Evolutionary conservation across 331 rosid genomes (phyloP).

Genomic region (Arachis monticola): DNA sequence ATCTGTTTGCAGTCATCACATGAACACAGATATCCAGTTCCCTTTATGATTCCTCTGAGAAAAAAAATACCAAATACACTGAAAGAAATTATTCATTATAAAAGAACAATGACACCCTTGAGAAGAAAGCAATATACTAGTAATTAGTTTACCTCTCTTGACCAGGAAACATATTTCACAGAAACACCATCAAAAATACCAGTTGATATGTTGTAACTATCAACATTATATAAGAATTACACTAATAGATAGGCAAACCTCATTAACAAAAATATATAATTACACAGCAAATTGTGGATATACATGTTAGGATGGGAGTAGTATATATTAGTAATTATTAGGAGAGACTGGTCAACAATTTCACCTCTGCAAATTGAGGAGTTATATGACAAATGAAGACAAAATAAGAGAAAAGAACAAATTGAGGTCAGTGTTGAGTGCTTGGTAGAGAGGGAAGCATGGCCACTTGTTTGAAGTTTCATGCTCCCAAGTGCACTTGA

Average conservation of each 20-base stretch:
- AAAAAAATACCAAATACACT: slow-evolving; percentile 27
- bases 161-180: slow-evolving; percentile 81
- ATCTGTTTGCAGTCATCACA: slow-evolving; percentile 60
- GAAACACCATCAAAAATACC: slow-evolving; percentile 86
- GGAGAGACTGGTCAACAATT: slow-evolving; percentile 41
- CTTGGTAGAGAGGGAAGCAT: slow-evolving; percentile 32
- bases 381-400: slow-evolving; percentile 28
- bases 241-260: too few relatives aligned
- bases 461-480: slow-evolving; percentile 44
- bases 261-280: neutral
- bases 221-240: too few relatives aligned
- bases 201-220: slow-evolving; percentile 48
- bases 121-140: slow-evolving; percentile 36
- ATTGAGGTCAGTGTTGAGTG: neutral
- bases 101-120: slow-evolving; percentile 13
- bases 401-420: slow-evolving; percentile 33
- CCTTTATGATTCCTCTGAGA: slow-evolving; percentile 69
- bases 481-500: slow-evolving; percentile 27
- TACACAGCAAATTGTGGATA: slow-evolving; percentile 24
- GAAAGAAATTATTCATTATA: slow-evolving; percentile 3
- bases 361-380: neutral
- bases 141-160: slow-evolving; percentile 62
- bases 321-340: too few relatives aligned
- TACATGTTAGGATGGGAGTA: neutral
- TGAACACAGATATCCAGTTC: slow-evolving; percentile 77